Percentiles rank a stretch among this genome's conserved stretches.
These are phyloP conservation scores for Pythium aquatile DNA, from an alignment of 352 stramenopile genomes.

Conservation along the genomic window DNA sequence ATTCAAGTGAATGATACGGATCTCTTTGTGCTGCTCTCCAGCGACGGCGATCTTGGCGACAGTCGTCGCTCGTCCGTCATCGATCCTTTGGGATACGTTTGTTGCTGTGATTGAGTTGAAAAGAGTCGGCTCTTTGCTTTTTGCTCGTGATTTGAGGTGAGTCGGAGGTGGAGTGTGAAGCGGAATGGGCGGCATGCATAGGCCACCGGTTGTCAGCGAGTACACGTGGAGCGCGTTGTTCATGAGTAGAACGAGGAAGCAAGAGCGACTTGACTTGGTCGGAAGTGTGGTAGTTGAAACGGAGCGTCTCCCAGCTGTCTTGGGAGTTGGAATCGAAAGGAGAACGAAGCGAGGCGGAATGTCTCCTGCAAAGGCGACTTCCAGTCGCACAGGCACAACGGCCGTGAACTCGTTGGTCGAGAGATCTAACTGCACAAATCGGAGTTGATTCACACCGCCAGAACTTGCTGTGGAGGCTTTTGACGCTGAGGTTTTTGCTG, in stretches of 20 bases:
- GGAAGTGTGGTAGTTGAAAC: too few species aligned
- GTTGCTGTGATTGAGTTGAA: conserved; percentile 14
- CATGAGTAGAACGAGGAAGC: conserved; percentile 20
- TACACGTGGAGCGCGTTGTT: conserved; percentile 19
- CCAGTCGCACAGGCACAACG: conserved; percentile 26
- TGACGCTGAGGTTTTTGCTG: background rate
- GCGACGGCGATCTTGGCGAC: conserved; percentile 8
- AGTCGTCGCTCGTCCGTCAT: background rate
- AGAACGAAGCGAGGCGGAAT: conserved; percentile 41
- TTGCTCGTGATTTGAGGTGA: background rate
- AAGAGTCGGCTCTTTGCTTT: background rate
- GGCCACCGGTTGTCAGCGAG: conserved; percentile 10
- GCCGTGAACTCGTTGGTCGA: conserved; percentile 19
- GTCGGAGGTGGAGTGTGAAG: background rate
- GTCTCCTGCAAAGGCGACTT: conserved; percentile 26
- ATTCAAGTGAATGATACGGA: conserved; percentile 14
- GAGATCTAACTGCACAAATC: conserved; percentile 38
- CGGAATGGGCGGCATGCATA: conserved; percentile 6
- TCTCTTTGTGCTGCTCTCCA: conserved; percentile 21
- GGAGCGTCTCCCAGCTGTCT: background rate
- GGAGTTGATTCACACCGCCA: conserved; percentile 20
- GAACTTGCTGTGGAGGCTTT: background rate
- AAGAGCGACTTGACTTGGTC: background rate
- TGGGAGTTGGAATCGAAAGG: background rate
- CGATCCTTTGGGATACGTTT: background rate